Conservation (phyloP, 179 eudicot genomes). For the Actinidia chinensis region DNA sequence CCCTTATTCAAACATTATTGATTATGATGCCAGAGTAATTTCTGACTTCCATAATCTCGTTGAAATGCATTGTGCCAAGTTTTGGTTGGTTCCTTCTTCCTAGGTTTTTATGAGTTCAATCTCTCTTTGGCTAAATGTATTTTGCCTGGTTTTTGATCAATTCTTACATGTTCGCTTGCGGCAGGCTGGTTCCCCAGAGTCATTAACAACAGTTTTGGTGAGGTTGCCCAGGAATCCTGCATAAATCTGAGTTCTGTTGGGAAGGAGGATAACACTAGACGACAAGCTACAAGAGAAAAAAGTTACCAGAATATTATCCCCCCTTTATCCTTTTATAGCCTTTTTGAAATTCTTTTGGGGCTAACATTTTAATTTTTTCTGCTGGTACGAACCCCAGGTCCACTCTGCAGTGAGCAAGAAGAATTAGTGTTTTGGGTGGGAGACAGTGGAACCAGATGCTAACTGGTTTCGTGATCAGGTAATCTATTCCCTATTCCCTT, state of each 20-base stretch:
- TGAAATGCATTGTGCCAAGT: conserved; percentile 79
- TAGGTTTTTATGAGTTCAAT: conserved; percentile 2
- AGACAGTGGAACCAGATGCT: conserved; percentile 62
- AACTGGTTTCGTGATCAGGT: conserved; percentile 75
- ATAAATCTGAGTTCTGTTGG: conserved; percentile 42
- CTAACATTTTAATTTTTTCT: background rate
- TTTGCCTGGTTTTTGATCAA: conserved; percentile 14
- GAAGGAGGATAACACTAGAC: conserved; percentile 62
- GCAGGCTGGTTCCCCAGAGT: conserved; percentile 95
- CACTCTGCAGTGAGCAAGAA: conserved; percentile 43
- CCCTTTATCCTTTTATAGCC: background rate
- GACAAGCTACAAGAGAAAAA: conserved; percentile 59
- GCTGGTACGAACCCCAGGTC: conserved; percentile 44
- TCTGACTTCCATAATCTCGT: conserved; percentile 88
- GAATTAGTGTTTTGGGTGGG: conserved; percentile 46
- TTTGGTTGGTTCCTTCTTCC: conserved; percentile 47
- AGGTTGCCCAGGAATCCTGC: conserved; percentile 82
- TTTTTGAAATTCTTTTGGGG: background rate
- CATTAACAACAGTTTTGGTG: conserved; percentile 77
- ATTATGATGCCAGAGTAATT: conserved; percentile 61
- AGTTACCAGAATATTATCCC: conserved; percentile 29
- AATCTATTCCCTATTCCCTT: conserved; percentile 14
- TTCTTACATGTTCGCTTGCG: conserved; percentile 61
- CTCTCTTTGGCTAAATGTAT: conserved; percentile 4
- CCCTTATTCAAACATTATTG: conserved; percentile 67